phyloP scores from a whole-genome alignment of 2,329 filamentous ascomycete genomes.

The Acrodontium crateriforme region DNA sequence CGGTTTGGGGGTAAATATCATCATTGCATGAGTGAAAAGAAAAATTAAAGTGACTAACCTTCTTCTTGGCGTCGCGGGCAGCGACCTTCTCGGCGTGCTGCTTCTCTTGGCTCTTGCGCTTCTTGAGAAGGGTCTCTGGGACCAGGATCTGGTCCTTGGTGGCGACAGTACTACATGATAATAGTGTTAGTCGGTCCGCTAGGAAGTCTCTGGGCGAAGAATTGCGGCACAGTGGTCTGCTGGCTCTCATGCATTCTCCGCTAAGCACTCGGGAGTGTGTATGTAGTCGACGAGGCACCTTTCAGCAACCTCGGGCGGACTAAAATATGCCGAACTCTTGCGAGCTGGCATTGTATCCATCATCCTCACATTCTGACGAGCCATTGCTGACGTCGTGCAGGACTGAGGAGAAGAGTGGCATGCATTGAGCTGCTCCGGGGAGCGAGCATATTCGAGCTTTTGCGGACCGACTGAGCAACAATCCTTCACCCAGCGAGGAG shows the following conservation, averaged over 20 bases:
- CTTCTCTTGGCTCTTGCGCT: slow-evolving; percentile 99
- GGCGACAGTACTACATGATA: slow-evolving; percentile 65
- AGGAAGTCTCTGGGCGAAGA: slow-evolving; percentile 74
- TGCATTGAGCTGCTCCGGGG: slow-evolving; percentile 9
- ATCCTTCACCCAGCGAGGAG: slow-evolving; percentile 31
- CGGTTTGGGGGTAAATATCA: slow-evolving; percentile 72
- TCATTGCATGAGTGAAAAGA: slow-evolving; percentile 44
- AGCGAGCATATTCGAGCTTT: slow-evolving; percentile 50
- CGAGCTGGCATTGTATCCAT: slow-evolving; percentile 8
- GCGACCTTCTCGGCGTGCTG: slow-evolving; percentile 71
- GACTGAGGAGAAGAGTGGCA: slow-evolving; percentile 18
- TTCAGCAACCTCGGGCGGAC: slow-evolving; percentile 19
- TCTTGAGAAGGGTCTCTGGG: slow-evolving; percentile 99
- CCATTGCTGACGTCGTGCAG: slow-evolving; percentile 22
- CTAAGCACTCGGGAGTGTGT: slow-evolving; percentile 16
- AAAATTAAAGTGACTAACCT: slow-evolving; percentile 47
- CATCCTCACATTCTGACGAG: slow-evolving; percentile 22
- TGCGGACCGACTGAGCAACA: slow-evolving; percentile 71
- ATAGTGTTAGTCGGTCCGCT: slow-evolving; percentile 53
- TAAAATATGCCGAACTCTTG: no score
- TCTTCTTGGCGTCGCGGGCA: slow-evolving; percentile 52
- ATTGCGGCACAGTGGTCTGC: slow-evolving; percentile 84
- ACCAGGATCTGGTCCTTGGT: slow-evolving; percentile 93
- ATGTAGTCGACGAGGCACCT: slow-evolving; percentile 64
- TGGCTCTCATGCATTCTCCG: slow-evolving; percentile 37